Evolutionary conservation across 768 basidiomycete genomes (phyloP).

Genomic region (Tephrocybe sp.): DNA sequence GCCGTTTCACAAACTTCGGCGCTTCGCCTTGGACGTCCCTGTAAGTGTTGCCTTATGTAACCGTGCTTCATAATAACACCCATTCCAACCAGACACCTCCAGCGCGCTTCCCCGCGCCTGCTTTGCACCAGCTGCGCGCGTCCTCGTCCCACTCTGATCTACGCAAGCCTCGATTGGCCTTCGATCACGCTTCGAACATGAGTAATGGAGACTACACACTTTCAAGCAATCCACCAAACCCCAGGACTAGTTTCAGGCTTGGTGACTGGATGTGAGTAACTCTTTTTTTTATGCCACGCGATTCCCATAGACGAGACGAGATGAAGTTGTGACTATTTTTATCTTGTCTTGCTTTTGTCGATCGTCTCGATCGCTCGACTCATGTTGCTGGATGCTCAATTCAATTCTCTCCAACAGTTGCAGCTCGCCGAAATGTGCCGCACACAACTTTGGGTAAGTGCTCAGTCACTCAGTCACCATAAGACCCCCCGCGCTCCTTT

Average conservation of each 20-base stretch:
- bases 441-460: conserved; percentile 84
- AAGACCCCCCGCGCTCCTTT: conserved; percentile 11
- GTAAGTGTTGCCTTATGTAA: conserved; percentile 17
- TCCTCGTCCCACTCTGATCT: conserved; percentile 30
- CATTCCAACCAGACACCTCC: conserved; percentile 13
- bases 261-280: conserved; percentile 76
- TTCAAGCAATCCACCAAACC: conserved; percentile 71
- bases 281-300: conserved; percentile 5
- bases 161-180: conserved; percentile 14
- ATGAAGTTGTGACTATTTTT: conserved; percentile 19
- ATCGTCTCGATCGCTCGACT: conserved; percentile 17
- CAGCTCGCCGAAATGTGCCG: conserved; percentile 63
- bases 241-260: conserved; percentile 59
- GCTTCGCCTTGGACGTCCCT: conserved; percentile 29
- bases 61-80: conserved; percentile 16
- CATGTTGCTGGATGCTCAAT: conserved; percentile 15
- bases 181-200: conserved; percentile 18
- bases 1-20: conserved; percentile 54
- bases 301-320: conserved; percentile 9
- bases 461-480: conserved; percentile 18
- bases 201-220: conserved; percentile 46
- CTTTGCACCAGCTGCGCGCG: conserved; percentile 20
- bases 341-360: conserved; percentile 18
- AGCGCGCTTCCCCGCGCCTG: conserved; percentile 17
- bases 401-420: conserved; percentile 46